Base-by-base conservation (phyloP, 1,284 basidiomycete genomes). In the Puccinia brachypodii region DNA sequence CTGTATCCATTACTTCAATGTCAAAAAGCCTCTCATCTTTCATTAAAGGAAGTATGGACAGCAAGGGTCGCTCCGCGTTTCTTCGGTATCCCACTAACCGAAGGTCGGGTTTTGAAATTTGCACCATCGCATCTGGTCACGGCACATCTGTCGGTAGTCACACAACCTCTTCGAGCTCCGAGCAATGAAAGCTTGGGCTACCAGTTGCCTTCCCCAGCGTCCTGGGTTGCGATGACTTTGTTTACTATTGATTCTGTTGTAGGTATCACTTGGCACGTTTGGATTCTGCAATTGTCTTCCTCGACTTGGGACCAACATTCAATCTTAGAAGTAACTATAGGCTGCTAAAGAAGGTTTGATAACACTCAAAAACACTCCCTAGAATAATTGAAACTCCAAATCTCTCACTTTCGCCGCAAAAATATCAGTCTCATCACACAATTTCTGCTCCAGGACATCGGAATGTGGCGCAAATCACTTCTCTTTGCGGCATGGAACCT, bases 121-220 rank as follows among this genome's bases (percentile, higher is more conserved):
- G 47, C 22, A 28, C 42, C 42, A 72, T 33, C n/a, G 69, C 64
- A 68, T 68, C 16, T 31, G 31, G 68, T 47, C 68, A 71, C 44
- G 19, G 25, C n/a, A 50, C 33, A 38, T 33, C 14, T 1, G 31
- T 28, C 36, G 69, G n/a, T 14, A 53, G 69, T 38, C n/a, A 33
- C 28, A 44, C 44, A 72, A 53, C 50, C 42, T 33, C 42, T 19
- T 47, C 13, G 28, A 72, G 50, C 16, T 72, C 28, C 9, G 53
- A n/a, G 44, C 42, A 28, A 47, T 31, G 13, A 25, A 53, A 31
- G 25, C 16, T 8, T 44, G 28, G 8, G 11, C 42, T 50, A 9
- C 11, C 1, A n/a, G 68, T 14, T 28, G 68, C 19, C 42, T 50
- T 22, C 47, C 8, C 22, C n/a, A 47, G 44, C 42, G n/a, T 22